Evolutionary conservation across 768 basidiomycete genomes (phyloP).

Genomic region (Russula griseocarnosa): DNA sequence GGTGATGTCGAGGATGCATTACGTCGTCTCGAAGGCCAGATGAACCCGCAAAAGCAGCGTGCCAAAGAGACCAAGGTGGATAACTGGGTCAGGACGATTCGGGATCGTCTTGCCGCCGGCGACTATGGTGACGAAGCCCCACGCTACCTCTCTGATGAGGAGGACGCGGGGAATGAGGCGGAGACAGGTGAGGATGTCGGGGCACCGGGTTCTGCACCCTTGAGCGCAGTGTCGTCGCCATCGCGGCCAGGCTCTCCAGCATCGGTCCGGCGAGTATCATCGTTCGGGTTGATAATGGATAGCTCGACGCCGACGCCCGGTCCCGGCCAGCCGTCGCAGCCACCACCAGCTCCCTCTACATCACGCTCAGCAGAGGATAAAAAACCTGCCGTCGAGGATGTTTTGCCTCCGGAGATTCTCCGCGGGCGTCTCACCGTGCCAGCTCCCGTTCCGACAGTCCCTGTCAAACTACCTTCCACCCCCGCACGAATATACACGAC

Average conservation of each 20-base stretch:
- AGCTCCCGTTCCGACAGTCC: slow-evolving; percentile 28
- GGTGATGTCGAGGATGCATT: slow-evolving; percentile 84
- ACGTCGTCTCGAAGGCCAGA: slow-evolving; percentile 77
- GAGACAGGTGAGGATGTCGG: background rate
- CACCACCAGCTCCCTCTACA: background rate
- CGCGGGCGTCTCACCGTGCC: slow-evolving; percentile 48
- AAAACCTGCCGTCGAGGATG: slow-evolving; percentile 57
- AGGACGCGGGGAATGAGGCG: slow-evolving; percentile 30
- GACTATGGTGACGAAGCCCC: slow-evolving; percentile 62
- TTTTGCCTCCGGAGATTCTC: slow-evolving; percentile 61
- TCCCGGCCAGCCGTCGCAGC: background rate
- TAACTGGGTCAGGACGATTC: slow-evolving; percentile 73
- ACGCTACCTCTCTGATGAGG: slow-evolving; percentile 50
- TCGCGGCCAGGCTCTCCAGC: slow-evolving; percentile 23
- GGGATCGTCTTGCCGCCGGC: slow-evolving; percentile 58
- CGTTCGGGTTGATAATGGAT: slow-evolving; percentile 13
- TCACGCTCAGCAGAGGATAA: slow-evolving; percentile 37
- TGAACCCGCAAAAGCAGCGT: slow-evolving; percentile 65
- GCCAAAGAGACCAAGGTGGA: slow-evolving; percentile 76
- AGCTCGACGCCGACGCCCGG: slow-evolving; percentile 23
- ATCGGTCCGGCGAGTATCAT: slow-evolving; percentile 23
- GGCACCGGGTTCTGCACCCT: slow-evolving; percentile 5
- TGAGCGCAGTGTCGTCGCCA: slow-evolving; percentile 17
- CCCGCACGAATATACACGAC: slow-evolving; percentile 29
- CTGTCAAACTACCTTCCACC: slow-evolving; percentile 36